A percentile compares a stretch with the other conserved stretches of the same genome.
phyloP scores from a whole-genome alignment of 169 alveolate species.

The Plasmodium knowlesi region DNA sequence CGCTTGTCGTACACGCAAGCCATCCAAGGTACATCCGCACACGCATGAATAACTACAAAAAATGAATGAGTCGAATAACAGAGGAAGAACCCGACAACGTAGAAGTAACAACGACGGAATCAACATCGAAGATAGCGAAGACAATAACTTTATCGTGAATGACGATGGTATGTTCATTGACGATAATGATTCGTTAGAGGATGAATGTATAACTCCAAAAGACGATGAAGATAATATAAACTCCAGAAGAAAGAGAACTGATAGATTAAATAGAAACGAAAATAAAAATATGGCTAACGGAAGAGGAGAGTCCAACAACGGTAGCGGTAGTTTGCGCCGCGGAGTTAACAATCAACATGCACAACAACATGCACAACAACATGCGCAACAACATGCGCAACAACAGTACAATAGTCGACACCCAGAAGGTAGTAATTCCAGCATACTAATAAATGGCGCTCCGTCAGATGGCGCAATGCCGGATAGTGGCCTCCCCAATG shows the following conservation, averaged over 20 bases:
- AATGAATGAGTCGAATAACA: constrained; percentile 23
- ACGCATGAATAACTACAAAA: constrained; percentile 13
- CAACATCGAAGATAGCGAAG: not conserved
- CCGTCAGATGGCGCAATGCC: not conserved
- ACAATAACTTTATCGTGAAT: constrained; percentile 5
- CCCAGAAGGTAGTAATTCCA: not conserved
- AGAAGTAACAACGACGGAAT: not conserved
- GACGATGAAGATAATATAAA: constrained; percentile 63
- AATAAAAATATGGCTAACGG: constrained; percentile 4
- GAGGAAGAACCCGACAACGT: not conserved
- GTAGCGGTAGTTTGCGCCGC: not conserved
- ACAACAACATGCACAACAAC: not conserved
- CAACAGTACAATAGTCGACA: not conserved
- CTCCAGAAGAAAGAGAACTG: constrained; percentile 36
- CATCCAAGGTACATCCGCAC: not conserved
- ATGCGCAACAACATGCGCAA: not conserved
- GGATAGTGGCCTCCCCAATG: not conserved
- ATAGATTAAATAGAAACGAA: constrained; percentile 19
- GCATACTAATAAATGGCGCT: not conserved
- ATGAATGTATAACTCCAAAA: constrained; percentile 57
- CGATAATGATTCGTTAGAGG: constrained; percentile 53
- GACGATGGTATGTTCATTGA: constrained; percentile 70
- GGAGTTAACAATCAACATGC: not conserved
- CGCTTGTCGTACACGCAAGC: not conserved
- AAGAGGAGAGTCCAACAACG: constrained; percentile 7